Percentiles rank a stretch among this genome's conserved stretches.
Conservation (phyloP, 192 early-diverging fungal genomes). For the Obelidium mucronatum region DNA sequence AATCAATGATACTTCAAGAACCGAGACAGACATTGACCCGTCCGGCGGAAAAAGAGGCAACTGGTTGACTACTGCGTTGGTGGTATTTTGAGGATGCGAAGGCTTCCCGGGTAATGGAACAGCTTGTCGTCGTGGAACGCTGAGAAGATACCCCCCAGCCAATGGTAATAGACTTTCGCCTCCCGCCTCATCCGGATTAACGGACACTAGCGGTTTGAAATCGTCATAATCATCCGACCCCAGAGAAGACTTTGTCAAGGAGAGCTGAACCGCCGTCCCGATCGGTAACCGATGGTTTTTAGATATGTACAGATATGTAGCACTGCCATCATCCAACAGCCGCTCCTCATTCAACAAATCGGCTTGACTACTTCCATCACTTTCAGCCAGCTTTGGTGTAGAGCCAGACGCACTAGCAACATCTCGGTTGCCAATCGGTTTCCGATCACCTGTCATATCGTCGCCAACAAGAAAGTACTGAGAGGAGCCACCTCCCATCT, state of each 20-base stretch:
- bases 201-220: not conserved
- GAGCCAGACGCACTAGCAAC: not conserved
- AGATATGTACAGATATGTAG: conserved; percentile 6
- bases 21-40: not conserved
- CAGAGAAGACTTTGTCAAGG: no score
- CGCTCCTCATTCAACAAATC: conserved; percentile 10
- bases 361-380: not conserved
- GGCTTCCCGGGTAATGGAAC: not conserved
- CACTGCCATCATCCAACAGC: conserved; percentile 9
- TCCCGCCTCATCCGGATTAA: not conserved
- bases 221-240: not conserved
- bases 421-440: not conserved
- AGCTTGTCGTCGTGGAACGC: conserved; percentile 23
- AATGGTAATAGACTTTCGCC: conserved; percentile 10
- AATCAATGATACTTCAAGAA: conserved; percentile 22
- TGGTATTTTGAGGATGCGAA: not conserved
- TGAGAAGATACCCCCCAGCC: conserved; percentile 9
- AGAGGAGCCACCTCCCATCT: conserved; percentile 12
- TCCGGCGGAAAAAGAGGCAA: conserved; percentile 2
- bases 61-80: not conserved
- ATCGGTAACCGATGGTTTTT: conserved; percentile 21
- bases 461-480: conserved; percentile 6
- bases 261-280: not conserved
- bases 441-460: not conserved
- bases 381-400: not conserved